These are phyloP conservation scores for Ammopiptanthus mongolicus DNA, from an alignment of 306 rosid species.

Conservation along the genomic window DNA sequence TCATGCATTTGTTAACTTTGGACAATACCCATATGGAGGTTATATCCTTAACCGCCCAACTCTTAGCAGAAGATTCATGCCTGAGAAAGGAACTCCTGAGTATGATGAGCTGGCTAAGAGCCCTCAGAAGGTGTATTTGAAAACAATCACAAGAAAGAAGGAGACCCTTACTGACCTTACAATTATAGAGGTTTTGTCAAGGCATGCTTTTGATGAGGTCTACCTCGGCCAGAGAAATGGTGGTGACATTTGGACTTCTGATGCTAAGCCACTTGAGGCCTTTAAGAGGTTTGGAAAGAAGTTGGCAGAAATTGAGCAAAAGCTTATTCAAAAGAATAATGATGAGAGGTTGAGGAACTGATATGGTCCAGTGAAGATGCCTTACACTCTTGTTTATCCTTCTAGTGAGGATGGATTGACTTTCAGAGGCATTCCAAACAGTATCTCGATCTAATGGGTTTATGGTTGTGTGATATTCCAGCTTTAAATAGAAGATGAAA, in stretches of 20 bases:
- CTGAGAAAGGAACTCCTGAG: conserved; percentile 36
- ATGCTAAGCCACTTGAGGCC: conserved; percentile 24
- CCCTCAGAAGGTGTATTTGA: conserved; percentile 43
- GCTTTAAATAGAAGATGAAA: not conserved
- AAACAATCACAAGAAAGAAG: conserved; percentile 40
- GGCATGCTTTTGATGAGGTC: conserved; percentile 56
- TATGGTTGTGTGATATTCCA: not conserved
- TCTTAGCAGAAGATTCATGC: conserved; percentile 36
- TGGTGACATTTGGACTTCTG: conserved; percentile 46
- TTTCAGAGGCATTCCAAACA: conserved; percentile 56
- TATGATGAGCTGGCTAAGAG: conserved; percentile 31
- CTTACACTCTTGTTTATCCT: conserved; percentile 61
- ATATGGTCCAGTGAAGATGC: conserved; percentile 42
- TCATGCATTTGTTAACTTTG: conserved; percentile 60
- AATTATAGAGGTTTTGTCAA: conserved; percentile 48
- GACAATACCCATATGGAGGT: conserved; percentile 66
- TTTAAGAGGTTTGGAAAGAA: conserved; percentile 45
- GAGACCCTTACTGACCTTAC: conserved; percentile 40
- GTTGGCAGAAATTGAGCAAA: conserved; percentile 30
- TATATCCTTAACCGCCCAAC: conserved; percentile 49
- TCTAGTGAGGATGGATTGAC: conserved; percentile 48
- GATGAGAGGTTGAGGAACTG: conserved; percentile 31
- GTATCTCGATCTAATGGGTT: conserved; percentile 36
- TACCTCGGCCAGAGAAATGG: conserved; percentile 50
- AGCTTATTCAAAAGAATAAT: not conserved